Base-by-base conservation (phyloP, 148 eudicot genomes). In the Rhododendron ovatum region DNA sequence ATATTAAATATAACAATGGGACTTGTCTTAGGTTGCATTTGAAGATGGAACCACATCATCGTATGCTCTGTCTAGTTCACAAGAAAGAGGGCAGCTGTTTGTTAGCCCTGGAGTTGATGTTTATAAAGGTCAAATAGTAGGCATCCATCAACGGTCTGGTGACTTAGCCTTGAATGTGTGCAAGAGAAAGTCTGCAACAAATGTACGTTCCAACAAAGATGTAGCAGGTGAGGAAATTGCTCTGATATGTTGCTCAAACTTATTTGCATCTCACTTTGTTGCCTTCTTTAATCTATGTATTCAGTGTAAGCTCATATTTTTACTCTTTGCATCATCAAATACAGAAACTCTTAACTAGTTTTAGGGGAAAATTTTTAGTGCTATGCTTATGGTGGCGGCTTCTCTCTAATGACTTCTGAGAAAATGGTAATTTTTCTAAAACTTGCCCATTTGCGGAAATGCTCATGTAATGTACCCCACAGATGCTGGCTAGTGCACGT, bases 161-260 rank as follows among this genome's bases (percentile, higher is more conserved):
- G 99, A 96, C 90, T 86, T 96, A 18, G 83, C 96, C 78, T 87
- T 96, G 83, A 96, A 96, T 77, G 99, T 96, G 26, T 96, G 99
- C 93, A 96, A 96, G 94, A 96, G 92, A 89, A 96, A 96, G 90
- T 98, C 98, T 76, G 99, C 99, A 18, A 96, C 99, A 76, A 96
- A 96, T 63, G 92, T 96, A 30, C 98, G 98, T 83, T 96, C 99
- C 85, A 96, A 96, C 91, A 96, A 96, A 88, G 99, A 96, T 81
- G 86, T 74, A 85, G 85, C 99, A 90, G 99, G 99, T 96, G 84
- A 92, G 75, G 51, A 51, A 67, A n/a, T 35, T 33, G 7, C 77
- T 80, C 61, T 61, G 53, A 48, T 87, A 47, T 74, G 35, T 55
- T 82, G 37, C 81, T 71, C 81, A 50, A 41, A 75, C 24, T 7